Conservation (phyloP, 2,329 filamentous ascomycete species). For the Ophiostoma populinum region DNA sequence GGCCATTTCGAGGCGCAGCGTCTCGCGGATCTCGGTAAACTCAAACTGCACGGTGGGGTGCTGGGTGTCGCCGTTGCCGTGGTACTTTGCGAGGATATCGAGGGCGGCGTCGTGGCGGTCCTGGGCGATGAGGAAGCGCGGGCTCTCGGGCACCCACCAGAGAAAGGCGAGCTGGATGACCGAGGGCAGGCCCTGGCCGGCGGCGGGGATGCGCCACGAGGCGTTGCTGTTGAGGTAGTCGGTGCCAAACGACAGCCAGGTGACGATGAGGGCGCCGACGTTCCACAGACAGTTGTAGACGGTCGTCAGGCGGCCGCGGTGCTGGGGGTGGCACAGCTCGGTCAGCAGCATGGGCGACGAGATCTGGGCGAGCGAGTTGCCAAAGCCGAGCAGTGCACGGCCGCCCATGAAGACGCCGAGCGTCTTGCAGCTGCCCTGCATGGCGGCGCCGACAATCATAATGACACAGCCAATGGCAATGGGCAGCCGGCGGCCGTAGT, state of each 20-base stretch:
- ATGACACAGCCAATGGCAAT: slow-evolving; percentile 25
- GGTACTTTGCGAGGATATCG: slow-evolving; percentile 15
- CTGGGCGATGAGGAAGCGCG: slow-evolving; percentile 7
- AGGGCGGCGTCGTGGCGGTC: slow-evolving; percentile 21
- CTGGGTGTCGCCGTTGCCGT: slow-evolving; percentile 7
- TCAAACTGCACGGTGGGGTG: slow-evolving; percentile 8
- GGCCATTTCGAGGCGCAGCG: slow-evolving; percentile 20
- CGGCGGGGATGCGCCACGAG: slow-evolving; percentile 23
- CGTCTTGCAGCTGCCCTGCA: slow-evolving; percentile 21
- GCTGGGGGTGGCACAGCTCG: slow-evolving; percentile 61
- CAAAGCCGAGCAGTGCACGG: slow-evolving; percentile 50
- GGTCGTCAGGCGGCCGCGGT: slow-evolving; percentile 57
- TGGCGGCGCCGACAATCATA: slow-evolving; percentile 21
- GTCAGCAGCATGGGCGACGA: slow-evolving; percentile 7
- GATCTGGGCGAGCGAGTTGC: slow-evolving; percentile 28
- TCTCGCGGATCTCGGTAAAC: slow-evolving; percentile 9
- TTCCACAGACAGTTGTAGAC: slow-evolving; percentile 75
- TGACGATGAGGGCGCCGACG: slow-evolving; percentile 53
- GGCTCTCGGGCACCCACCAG: slow-evolving; percentile 9
- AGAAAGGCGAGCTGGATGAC: slow-evolving; percentile 7
- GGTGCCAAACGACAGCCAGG: slow-evolving; percentile 55
- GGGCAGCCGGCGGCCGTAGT: slow-evolving; percentile 25
- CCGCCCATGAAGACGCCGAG: slow-evolving; percentile 44
- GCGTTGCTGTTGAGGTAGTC: slow-evolving; percentile 17
- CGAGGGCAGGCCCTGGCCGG: slow-evolving; percentile 20